These are phyloP conservation scores for Aspergillus novofumigatus DNA, from an alignment of 2,329 filamentous ascomycete species.

Conservation along the genomic window DNA sequence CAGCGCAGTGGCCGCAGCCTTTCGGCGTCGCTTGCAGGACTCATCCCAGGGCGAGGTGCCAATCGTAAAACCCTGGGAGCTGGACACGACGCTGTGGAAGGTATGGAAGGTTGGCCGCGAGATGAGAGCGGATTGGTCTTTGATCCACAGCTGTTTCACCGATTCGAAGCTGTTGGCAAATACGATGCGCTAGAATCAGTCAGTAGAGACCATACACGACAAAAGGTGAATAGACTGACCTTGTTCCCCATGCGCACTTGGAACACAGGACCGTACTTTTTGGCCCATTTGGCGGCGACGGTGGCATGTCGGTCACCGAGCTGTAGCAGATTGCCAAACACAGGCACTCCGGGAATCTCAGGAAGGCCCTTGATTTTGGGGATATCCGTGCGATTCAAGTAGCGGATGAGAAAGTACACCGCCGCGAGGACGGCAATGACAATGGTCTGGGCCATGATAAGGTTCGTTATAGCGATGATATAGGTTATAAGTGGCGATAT, in stretches of 20 bases:
- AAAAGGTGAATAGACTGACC: constrained; percentile 33
- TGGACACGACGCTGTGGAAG: constrained; percentile 74
- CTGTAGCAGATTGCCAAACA: constrained; percentile 62
- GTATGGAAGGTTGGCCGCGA: constrained; percentile 75
- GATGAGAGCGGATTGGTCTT: constrained; percentile 71
- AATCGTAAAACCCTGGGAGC: constrained; percentile 74
- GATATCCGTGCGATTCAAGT: constrained; percentile 50
- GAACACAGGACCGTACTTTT: constrained; percentile 61
- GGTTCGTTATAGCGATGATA: neutral
- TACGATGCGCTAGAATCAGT: constrained; percentile 55
- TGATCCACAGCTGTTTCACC: constrained; percentile 70
- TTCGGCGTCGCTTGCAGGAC: constrained; percentile 70
- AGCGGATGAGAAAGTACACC: constrained; percentile 39
- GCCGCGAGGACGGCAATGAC: constrained; percentile 33
- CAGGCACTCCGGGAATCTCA: constrained; percentile 57
- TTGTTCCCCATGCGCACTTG: constrained; percentile 66
- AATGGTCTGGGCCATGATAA: constrained; percentile 15
- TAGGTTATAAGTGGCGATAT: neutral
- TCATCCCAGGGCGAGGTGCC: constrained; percentile 82
- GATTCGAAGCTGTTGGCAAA: constrained; percentile 76
- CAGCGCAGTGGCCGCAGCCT: constrained; percentile 72
- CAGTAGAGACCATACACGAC: too few relatives aligned
- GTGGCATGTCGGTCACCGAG: constrained; percentile 56
- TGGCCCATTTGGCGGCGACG: constrained; percentile 53
- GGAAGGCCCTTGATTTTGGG: constrained; percentile 60